Percentiles rank a stretch among this genome's conserved stretches.
Evolutionary conservation across 2,329 filamentous ascomycete species (phyloP).

Genomic region (Colletotrichum lentis): DNA sequence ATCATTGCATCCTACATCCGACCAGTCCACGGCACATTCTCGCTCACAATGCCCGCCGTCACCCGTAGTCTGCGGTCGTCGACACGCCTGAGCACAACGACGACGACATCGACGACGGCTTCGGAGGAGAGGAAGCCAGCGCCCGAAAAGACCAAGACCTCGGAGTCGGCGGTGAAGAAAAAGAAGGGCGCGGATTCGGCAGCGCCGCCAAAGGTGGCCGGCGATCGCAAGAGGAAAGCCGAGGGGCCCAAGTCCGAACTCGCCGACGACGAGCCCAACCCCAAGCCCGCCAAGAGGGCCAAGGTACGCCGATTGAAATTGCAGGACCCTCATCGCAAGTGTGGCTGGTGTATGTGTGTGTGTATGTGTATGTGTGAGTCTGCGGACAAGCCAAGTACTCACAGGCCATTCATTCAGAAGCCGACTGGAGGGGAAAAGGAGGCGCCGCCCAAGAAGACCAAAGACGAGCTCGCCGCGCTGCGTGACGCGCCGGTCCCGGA

Average conservation of each 20-base stretch:
- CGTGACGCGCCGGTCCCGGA: slow-evolving; percentile 44
- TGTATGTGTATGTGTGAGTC: background rate
- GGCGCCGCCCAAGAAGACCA: slow-evolving; percentile 15
- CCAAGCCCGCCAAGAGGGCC: slow-evolving; percentile 28
- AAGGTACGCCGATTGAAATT: slow-evolving; percentile 20
- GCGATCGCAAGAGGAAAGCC: slow-evolving; percentile 16
- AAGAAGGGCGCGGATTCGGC: background rate
- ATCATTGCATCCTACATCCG: accelerated
- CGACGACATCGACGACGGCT: background rate
- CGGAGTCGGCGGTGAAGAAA: background rate
- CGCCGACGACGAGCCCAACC: background rate
- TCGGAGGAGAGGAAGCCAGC: slow-evolving; percentile 4
- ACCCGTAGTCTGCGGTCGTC: slow-evolving; percentile 33
- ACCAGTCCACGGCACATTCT: no score
- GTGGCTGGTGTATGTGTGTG: background rate
- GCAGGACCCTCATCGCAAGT: background rate
- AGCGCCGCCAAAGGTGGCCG: background rate
- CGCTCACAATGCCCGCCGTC: slow-evolving; percentile 17
- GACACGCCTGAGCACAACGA: slow-evolving; percentile 11
- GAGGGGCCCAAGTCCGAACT: background rate
- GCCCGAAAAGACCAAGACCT: background rate
- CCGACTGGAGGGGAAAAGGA: slow-evolving; percentile 22
- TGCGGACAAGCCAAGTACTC: no score
- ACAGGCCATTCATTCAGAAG: background rate
- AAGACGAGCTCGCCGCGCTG: slow-evolving; percentile 32